Evolutionary conservation across 371 early-diverging fungal genomes (phyloP), one percentile per base, ranked within the genome.

Genomic region (Funneliformis caledonium): DNA sequence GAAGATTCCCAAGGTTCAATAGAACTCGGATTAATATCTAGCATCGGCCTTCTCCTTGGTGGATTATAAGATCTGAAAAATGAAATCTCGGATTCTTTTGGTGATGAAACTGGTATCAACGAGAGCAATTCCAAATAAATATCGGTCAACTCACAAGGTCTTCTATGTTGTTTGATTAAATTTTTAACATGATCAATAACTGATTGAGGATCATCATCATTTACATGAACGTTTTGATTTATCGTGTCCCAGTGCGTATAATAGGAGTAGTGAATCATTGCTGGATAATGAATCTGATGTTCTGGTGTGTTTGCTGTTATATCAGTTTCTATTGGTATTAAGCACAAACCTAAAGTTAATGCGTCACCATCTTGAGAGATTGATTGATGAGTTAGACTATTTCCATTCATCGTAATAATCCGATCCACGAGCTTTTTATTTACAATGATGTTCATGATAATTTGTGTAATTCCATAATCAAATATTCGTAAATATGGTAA

Each of bases 11-110:
- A 68, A 19, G 19, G 12, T 43, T 43, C 69, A 42, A 68, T 19
- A 42, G 69, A 68, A 8, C 11, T 42, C 8, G 69, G 69, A 68
- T 68, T 37, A 68, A 68, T 68, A 43, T 42, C 69, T n/a, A 7
- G 10, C 0, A 68, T 1, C 12, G 69, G 69, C 7, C 14, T 19
- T 68, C 43, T 68, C 9, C n/a, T 68, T 42, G 45, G 69, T 31
- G 14, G 19, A 42, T 43, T 26, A 42, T 68, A 68, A 16, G 33
- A 43, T 19, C 19, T n/a, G 43, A 31, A 68, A 64, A 33, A 31
- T 33, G 64, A 7, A 19, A 3, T 33, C 12, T 22, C 56, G 16
- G 7, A n/a, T 19, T 56, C 16, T 56, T 56, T 56, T 56, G 56
- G 56, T 56, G 19, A 19, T 0, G 19, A 56, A 56, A 11, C 56